Percentiles rank a stretch among this genome's conserved stretches.
These are phyloP conservation scores for Aspergillus nanangensis DNA, from an alignment of 495 filamentous ascomycete species.

Conservation along the genomic window DNA sequence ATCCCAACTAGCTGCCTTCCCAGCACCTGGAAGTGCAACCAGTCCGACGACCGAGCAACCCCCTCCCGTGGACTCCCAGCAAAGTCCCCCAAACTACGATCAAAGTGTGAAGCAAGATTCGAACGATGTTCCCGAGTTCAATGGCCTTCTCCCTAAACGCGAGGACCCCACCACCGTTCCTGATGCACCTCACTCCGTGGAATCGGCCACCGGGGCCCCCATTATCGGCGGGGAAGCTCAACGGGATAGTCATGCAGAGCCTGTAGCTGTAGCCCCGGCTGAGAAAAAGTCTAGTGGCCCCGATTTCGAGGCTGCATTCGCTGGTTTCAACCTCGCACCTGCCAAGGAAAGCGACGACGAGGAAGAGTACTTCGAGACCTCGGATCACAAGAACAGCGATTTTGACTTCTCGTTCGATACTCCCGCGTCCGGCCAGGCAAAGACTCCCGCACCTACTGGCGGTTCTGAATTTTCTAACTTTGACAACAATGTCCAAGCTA, in stretches of 20 bases:
- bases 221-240: slow-evolving; percentile 36
- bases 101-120: slow-evolving; percentile 29
- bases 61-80: slow-evolving; percentile 54
- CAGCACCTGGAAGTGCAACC: slow-evolving; percentile 24
- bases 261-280: slow-evolving; percentile 12
- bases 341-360: slow-evolving; percentile 72
- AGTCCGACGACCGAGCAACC: slow-evolving; percentile 19
- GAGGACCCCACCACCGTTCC: slow-evolving; percentile 55
- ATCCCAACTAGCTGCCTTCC: slow-evolving; percentile 39
- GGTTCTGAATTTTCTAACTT: slow-evolving; percentile 42
- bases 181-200: slow-evolving; percentile 42
- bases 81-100: slow-evolving; percentile 63
- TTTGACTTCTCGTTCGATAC: slow-evolving; percentile 67
- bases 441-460: slow-evolving; percentile 10
- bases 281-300: slow-evolving; percentile 33
- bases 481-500: slow-evolving; percentile 49
- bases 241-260: slow-evolving; percentile 9
- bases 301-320: slow-evolving; percentile 90
- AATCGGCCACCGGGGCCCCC: slow-evolving; percentile 36
- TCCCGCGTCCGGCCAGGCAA: slow-evolving; percentile 15
- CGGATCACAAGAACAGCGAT: slow-evolving; percentile 49
- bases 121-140: slow-evolving; percentile 55
- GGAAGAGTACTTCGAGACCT: slow-evolving; percentile 46
- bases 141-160: slow-evolving; percentile 60
- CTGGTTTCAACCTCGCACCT: slow-evolving; percentile 59